Base-by-base conservation (phyloP, 179 eudicot genomes). In the Silene vulgaris region DNA sequence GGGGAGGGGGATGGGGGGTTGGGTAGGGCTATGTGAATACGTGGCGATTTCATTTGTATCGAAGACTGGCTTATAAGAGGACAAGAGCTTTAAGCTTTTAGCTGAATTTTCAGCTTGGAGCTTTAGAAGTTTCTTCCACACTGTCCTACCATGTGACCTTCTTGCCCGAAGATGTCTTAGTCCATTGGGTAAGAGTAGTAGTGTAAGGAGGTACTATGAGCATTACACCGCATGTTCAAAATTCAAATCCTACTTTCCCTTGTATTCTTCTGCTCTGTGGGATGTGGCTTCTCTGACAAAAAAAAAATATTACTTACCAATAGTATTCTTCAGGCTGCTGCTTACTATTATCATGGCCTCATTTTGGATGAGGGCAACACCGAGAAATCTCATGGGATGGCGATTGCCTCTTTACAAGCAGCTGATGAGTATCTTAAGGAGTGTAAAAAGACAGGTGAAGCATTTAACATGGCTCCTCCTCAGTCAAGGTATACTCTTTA, bases 361-460 rank as follows among this genome's bases (percentile, higher is more conserved):
- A 95, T 95, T 78, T 89, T 96, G 74, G 99, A 96, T 69, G 99
- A 96, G 85, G 99, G 99, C 13, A 93, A 93, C 82, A 96, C 97
- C 28, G 99, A 93, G 81, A 96, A 96, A 84, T 93, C 93, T 61
- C 98, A 96, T 78, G 97, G 96, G 70, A 93, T 96, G 98, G 99
- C 99, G 65, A 92, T 96, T 40, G 90, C 98, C 84, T 97, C 98
- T 71, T 84, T 93, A 71, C 97, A 96, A 86, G 99, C 96, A 73
- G 97, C 98, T 29, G 98, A 96, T 52, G 99, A 88, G 85, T 93
- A 86, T 84, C 96, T 96, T n/a, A 96, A 96, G 78, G 99, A 96
- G 78, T 89, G 97, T 80, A 96, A 96, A 76, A 96, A 87, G 80
- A 81, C 90, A 21, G 86, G 86, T 82, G 99, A 96, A 84, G 90